Conservation (phyloP, 1,139 yeast genomes). For the Casaregolazyma lundiana region DNA sequence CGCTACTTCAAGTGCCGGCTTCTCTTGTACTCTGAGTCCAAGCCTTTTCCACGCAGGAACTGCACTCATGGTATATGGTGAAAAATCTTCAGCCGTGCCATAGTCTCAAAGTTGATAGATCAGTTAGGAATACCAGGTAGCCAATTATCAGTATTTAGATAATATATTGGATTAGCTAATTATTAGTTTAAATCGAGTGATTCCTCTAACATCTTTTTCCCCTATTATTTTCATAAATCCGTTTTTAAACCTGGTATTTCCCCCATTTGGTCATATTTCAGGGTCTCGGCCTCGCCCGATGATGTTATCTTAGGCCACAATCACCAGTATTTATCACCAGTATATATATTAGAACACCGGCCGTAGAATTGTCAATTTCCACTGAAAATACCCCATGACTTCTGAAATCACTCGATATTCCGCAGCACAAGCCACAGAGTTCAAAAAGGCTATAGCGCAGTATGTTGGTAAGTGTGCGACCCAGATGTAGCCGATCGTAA, state of each 20-base stretch:
- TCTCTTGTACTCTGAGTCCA: slow-evolving; percentile 55
- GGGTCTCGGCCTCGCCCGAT: too few species aligned
- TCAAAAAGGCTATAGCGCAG: slow-evolving; percentile 20
- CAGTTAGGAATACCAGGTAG: too few species aligned
- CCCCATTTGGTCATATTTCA: too few species aligned
- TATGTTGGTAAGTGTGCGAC: slow-evolving; percentile 18
- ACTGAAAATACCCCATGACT: too few species aligned
- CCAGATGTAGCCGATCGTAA: not conserved
- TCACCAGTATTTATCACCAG: too few species aligned
- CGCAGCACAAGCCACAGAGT: slow-evolving; percentile 15
- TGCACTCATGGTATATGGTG: slow-evolving; percentile 4
- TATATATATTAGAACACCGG: too few species aligned
- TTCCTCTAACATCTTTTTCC: too few species aligned
- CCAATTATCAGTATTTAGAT: too few species aligned
- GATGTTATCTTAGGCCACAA: too few species aligned
- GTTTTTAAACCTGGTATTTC: too few species aligned
- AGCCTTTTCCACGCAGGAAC: slow-evolving; percentile 91
- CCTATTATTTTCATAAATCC: too few species aligned
- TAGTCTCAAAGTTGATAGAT: not conserved
- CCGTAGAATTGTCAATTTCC: too few species aligned
- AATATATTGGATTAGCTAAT: not conserved
- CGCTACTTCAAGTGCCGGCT: slow-evolving; percentile 14
- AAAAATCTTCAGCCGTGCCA: slow-evolving; percentile 4
- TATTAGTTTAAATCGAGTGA: not conserved
- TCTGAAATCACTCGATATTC: slow-evolving; percentile 4